A percentile compares a stretch with the other conserved stretches of the same genome.
Evolutionary conservation across 768 basidiomycete species (phyloP).

Genomic region (Coprinellus micaceus): DNA sequence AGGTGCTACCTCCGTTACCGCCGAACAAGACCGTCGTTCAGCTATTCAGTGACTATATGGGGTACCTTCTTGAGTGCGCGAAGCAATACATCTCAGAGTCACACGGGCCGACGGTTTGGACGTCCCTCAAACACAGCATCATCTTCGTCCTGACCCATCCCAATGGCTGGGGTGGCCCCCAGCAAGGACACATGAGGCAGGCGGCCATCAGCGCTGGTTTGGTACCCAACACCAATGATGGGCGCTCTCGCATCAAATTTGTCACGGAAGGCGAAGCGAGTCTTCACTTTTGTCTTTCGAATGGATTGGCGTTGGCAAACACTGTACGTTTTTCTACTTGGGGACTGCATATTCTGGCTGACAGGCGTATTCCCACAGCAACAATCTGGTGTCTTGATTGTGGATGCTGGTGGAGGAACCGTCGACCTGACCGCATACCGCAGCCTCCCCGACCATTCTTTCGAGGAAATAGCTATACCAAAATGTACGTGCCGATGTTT

Average conservation of each 20-base stretch:
- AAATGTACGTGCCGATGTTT: slow-evolving; percentile 25
- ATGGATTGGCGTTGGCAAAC: slow-evolving; percentile 5
- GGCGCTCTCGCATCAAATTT: slow-evolving; percentile 38
- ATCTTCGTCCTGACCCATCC: slow-evolving; percentile 46
- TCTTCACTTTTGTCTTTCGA: slow-evolving; percentile 40
- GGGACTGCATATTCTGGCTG: too few species aligned
- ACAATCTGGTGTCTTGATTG: slow-evolving; percentile 41
- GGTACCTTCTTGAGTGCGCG: slow-evolving; percentile 35
- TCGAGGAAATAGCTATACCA: slow-evolving; percentile 41
- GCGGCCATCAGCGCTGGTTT: slow-evolving; percentile 46
- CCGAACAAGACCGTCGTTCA: slow-evolving; percentile 28
- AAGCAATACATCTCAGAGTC: slow-evolving; percentile 33
- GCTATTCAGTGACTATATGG: slow-evolving; percentile 39
- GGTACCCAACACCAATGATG: slow-evolving; percentile 27
- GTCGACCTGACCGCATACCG: slow-evolving; percentile 50
- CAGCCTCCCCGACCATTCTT: slow-evolving; percentile 3
- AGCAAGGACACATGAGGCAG: slow-evolving; percentile 45
- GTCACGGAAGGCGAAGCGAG: slow-evolving; percentile 56
- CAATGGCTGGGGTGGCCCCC: slow-evolving; percentile 52
- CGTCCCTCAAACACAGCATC: slow-evolving; percentile 28
- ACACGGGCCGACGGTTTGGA: slow-evolving; percentile 28
- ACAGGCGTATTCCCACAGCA: slow-evolving; percentile 22
- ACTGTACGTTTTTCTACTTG: not conserved
- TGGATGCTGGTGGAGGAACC: slow-evolving; percentile 61
- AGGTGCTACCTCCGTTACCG: not conserved